phyloP scores from a whole-genome alignment of 2,329 filamentous ascomycete genomes.

The Cladorrhinum sp. region DNA sequence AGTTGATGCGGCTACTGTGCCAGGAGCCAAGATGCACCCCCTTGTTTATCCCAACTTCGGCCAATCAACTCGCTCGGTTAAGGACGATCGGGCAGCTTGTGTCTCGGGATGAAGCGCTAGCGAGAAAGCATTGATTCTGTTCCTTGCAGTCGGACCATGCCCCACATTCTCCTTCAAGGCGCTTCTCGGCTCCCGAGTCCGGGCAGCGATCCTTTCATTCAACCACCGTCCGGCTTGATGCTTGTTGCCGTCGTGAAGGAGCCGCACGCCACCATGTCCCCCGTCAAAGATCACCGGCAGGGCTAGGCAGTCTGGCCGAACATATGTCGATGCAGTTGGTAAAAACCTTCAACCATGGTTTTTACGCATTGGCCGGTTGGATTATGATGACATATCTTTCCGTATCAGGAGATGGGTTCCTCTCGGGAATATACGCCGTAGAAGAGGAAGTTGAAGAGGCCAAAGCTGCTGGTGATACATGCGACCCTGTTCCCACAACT shows the following conservation, averaged over 20 bases:
- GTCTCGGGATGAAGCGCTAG: conserved; percentile 32
- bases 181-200: conserved; percentile 17
- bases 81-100: conserved; percentile 26
- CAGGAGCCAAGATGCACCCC: conserved; percentile 20
- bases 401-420: conserved; percentile 12
- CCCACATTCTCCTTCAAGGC: conserved; percentile 15
- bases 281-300: conserved; percentile 11
- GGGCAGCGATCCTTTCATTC: conserved; percentile 12
- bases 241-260: not conserved
- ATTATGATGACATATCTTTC: not conserved
- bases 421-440: conserved; percentile 3
- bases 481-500: not conserved
- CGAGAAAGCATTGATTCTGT: conserved; percentile 23
- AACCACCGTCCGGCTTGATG: conserved; percentile 8
- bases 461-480: not conserved
- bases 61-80: conserved; percentile 20
- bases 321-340: conserved; percentile 7
- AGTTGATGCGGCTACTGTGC: conserved; percentile 29
- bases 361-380: conserved; percentile 10
- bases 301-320: not conserved
- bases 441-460: not conserved
- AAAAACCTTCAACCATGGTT: conserved; percentile 6
- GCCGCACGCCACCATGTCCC: conserved; percentile 7
- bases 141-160: conserved; percentile 17
- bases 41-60: conserved; percentile 17